Evolutionary conservation across 2,329 filamentous ascomycete genomes (phyloP), one percentile per base, ranked within the genome.

Genomic region (Botryotinia calthae): DNA sequence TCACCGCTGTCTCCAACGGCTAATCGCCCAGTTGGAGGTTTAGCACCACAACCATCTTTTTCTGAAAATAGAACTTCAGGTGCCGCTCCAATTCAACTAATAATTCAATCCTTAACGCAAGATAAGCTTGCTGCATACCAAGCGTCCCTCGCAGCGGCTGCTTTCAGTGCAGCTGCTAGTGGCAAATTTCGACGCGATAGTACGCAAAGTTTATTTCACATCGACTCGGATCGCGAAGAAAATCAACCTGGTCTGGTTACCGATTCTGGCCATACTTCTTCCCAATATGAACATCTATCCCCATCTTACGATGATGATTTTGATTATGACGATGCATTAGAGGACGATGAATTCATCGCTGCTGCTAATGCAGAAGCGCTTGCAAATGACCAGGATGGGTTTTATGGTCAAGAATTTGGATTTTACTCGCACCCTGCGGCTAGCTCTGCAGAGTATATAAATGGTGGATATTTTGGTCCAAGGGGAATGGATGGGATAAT

Each of bases 381-480:
- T 12, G 95, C 96, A 63, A 95, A 94, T 77, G 96, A 99, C 79
- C 91, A 91, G 10, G 95, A 98, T 76, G 95, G 94, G 0, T 97
- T 96, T 84, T 99, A 99, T 79, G 96, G 96, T 0, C 91, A 94
- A 77, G 96, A 99, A 81, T 99, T 99, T 79, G 95, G 94, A 0
- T 99, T 99, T 81, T 99, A 97, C 81, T 94, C 95, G 1, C 85
- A 86, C 1, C 87, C 88, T 0, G 76, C 83, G 8, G 80, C 80
- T 25, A 81, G 83, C 18, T 80, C 82, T 62, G 80, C 82, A 0
- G 82, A 81, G 58, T 93, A 91, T 77, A 87, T 89, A 22, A 92
- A 94, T 77, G 96, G 96, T 42, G 96, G 96, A 31, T 97, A 93
- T 82, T 98, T 98, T 79, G 94, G 93, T 1, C 89, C 92, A 0